Conservation (phyloP, 176 grass and related monocot species). For the Hordeum marinum region DNA sequence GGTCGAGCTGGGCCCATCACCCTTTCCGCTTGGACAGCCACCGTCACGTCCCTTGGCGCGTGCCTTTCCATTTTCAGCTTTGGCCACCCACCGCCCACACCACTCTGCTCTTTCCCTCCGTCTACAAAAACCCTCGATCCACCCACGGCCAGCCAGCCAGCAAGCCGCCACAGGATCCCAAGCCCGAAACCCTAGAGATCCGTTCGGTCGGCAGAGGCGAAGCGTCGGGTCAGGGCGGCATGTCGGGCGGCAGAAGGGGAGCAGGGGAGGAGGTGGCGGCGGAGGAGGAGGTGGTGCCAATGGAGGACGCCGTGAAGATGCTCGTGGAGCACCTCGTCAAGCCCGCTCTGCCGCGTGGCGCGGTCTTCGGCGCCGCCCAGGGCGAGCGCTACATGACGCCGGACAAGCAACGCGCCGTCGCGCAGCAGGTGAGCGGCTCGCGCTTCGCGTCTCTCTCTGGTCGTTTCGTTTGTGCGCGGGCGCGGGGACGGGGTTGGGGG, state of each 20-base stretch:
- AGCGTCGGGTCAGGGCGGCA: background rate
- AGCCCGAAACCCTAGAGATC: conserved; percentile 3
- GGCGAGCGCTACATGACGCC: background rate
- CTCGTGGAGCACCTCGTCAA: conserved; percentile 55
- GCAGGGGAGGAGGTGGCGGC: background rate
- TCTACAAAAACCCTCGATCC: background rate
- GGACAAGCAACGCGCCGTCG: conserved; percentile 34
- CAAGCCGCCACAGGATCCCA: background rate
- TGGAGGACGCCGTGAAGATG: conserved; percentile 59
- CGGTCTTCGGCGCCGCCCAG: background rate
- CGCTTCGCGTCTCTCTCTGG: too few species aligned
- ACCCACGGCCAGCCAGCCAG: background rate
- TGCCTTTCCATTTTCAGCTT: background rate
- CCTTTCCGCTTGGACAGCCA: background rate
- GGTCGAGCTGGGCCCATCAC: background rate
- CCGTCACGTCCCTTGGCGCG: background rate
- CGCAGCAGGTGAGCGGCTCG: conserved; percentile 44
- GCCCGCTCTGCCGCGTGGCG: conserved; percentile 35
- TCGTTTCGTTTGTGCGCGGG: too few species aligned
- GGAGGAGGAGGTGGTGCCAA: background rate
- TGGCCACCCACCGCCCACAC: too few species aligned
- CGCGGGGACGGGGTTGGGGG: background rate
- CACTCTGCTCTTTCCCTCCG: background rate
- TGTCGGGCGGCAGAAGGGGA: background rate
- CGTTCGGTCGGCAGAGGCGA: background rate